Conservation (phyloP, 192 early-diverging fungal species). For the Umbelopsis sp. region DNA sequence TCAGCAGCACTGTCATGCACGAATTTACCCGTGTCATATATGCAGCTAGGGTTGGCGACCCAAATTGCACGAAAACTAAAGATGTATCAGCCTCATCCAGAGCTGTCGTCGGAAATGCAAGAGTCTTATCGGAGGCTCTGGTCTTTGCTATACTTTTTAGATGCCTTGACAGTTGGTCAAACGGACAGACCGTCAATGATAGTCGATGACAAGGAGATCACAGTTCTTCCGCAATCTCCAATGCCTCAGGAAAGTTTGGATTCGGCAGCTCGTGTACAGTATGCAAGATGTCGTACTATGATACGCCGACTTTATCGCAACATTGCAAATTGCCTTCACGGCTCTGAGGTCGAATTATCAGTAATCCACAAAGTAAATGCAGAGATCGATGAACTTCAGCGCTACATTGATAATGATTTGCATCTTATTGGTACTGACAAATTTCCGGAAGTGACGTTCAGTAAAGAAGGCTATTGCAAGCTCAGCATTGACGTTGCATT, state of each 20-base stretch:
- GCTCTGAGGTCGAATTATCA: slow-evolving; percentile 5
- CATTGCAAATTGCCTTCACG: slow-evolving; percentile 3
- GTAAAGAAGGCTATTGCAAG: slow-evolving; percentile 22
- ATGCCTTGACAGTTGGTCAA: slow-evolving; percentile 10
- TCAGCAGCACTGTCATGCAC: slow-evolving; percentile 19
- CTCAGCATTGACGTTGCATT: slow-evolving; percentile 9
- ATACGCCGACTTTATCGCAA: slow-evolving; percentile 9
- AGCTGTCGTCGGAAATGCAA: slow-evolving; percentile 7
- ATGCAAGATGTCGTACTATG: slow-evolving; percentile 15
- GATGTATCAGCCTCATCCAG: slow-evolving; percentile 21
- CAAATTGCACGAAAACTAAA: slow-evolving; percentile 14
- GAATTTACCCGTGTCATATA: slow-evolving; percentile 2
- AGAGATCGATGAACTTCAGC: slow-evolving; percentile 12
- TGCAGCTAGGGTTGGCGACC: slow-evolving; percentile 11
- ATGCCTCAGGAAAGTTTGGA: slow-evolving; percentile 17
- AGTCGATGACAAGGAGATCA: slow-evolving; percentile 5
- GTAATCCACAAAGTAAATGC: background rate
- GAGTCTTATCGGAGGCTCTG: slow-evolving; percentile 22
- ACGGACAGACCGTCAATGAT: slow-evolving; percentile 21
- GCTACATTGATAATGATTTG: background rate
- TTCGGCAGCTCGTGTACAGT: slow-evolving; percentile 23
- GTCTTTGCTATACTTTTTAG: slow-evolving; percentile 21
- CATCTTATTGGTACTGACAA: slow-evolving; percentile 2
- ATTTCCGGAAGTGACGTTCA: slow-evolving; percentile 6
- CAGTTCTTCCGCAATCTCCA: slow-evolving; percentile 17